Evolutionary conservation across 1,284 basidiomycete genomes (phyloP).

Genomic region (Tilletia indica): DNA sequence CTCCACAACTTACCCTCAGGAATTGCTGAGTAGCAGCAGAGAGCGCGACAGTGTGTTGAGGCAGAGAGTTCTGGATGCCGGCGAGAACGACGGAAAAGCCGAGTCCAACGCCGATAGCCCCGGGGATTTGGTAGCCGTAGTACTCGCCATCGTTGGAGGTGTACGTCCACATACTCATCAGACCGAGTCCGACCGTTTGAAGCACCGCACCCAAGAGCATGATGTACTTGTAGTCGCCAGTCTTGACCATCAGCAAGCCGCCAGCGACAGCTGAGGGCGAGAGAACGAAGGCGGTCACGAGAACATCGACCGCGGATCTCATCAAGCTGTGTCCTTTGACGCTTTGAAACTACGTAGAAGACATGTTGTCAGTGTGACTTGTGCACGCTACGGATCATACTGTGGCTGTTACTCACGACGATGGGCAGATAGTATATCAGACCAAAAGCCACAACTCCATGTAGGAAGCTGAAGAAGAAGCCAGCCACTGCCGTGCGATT

Average conservation of each 20-base stretch:
- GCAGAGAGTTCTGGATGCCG: constrained; percentile 1
- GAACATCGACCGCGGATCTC: constrained; percentile 42
- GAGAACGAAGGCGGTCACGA: constrained; percentile 32
- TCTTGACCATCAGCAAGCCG: background rate
- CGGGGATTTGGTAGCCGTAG: background rate
- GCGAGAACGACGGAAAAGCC: background rate
- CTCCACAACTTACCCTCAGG: background rate
- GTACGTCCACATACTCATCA: background rate
- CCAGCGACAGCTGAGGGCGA: constrained; percentile 39
- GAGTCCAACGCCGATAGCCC: background rate
- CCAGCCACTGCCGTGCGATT: constrained; percentile 51
- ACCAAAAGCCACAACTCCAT: constrained; percentile 46
- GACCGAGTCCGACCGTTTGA: constrained; percentile 4
- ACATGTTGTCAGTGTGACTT: background rate
- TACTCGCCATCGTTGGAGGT: background rate
- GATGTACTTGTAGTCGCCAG: constrained; percentile 8
- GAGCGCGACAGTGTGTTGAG: background rate
- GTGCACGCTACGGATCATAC: too few relatives aligned
- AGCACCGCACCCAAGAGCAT: background rate
- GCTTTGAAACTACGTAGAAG: constrained; percentile 36
- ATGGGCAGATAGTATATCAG: constrained; percentile 46
- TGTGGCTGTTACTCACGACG: background rate
- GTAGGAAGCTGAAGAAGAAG: constrained; percentile 54
- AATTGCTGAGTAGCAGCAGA: constrained; percentile 5
- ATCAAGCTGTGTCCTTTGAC: constrained; percentile 32